Base-by-base conservation (phyloP, 352 stramenopile species). In the Globisporangium cystogenes region DNA sequence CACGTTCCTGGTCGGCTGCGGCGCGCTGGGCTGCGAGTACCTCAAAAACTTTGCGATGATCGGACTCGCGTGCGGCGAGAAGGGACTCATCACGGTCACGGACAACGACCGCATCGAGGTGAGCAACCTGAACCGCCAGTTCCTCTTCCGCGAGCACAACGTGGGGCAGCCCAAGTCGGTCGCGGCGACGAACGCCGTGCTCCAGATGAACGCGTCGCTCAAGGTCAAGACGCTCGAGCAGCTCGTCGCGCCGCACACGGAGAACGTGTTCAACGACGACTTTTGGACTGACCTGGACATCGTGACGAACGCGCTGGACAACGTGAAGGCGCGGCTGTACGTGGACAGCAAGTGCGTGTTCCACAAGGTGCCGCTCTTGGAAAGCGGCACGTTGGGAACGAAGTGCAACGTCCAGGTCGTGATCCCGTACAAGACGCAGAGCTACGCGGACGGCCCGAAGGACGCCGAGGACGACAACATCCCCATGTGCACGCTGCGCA, bases 261-360 rank as follows among this genome's bases (percentile, higher is more conserved):
- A 93, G 63, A 87, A 89, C 23, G 64, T 86, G 16, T 93, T 93
- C 51, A 49, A 93, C 46, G 83, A 90, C 39, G 68, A 82, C 16
- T 93, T 93, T 42, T 93, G 83, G 83, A 84, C 72, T 12, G 70
- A 87, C 57, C 20, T 90, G 44, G 84, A 98, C 68, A 58, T 99
- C 2, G 96, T 99, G 7, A 90, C 99, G n/a, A 99, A 99, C 64
- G 98, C 96, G 1, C 69, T 99, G 15, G 98, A 99, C 80, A 99
- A 99, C 68, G 82, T 99, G 7, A 97, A 98, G 62, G 97, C 97
- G 24, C 82, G 97, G 40, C 70, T 98, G 53, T 97, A 99, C 54
- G 97, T 99, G 45, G 99, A 99, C 76, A 88, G 96, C 56, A 93
- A 99, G 53, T 99, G 96, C 60, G 86, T 99, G 12, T 98, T 97